Evolutionary conservation across 805 yeast genomes (phyloP), one percentile per base, ranked within the genome.

Genomic region (Lipomyces chichibuensis): DNA sequence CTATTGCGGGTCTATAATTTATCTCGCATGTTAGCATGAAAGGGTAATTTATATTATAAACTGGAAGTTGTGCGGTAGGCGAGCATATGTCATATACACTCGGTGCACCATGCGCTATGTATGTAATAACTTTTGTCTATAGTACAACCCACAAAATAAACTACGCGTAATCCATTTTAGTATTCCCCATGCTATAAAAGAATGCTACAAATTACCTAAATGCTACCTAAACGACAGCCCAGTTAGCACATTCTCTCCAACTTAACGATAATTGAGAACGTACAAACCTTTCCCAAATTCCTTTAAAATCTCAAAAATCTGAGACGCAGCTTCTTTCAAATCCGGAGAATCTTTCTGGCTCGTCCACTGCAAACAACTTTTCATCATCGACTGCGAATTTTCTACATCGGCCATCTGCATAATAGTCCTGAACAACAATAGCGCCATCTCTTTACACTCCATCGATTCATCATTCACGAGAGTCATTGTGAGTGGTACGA

Each of bases 371-470:
- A 53, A 20, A 39, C 71, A 65, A 53, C 63, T 63, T 27, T 62
- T 57, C 54, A 27, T 54, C 57, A 70, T 69, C n/a, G 64, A 57
- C 23, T 43, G 33, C 25, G 55, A 23, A 33, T 77, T 78, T 2
- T 74, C 77, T 14, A 74, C 72, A 8, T 80, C 84, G 62, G 87
- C 76, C 69, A 84, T 85, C 54, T 78, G 79, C 62, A 92, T 78
- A 62, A 92, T 81, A 13, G 80, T 80, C 2, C 82, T 76, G 32
- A 92, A 80, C 57, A 92, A 80, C 9, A 86, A 79, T 5, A 88
- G 77, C 0, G 98, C 91, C 89, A 88, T 88, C 74, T 91, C 96
- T 66, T 97, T 86, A 75, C 98, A 93, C 66, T 84, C 87, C 6
- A 88, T 80, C 3, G 90, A 83, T 60, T 89, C 89, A 75, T 95